Conservation (phyloP, 495 filamentous ascomycete genomes). For the Penicillium chermesinum region DNA sequence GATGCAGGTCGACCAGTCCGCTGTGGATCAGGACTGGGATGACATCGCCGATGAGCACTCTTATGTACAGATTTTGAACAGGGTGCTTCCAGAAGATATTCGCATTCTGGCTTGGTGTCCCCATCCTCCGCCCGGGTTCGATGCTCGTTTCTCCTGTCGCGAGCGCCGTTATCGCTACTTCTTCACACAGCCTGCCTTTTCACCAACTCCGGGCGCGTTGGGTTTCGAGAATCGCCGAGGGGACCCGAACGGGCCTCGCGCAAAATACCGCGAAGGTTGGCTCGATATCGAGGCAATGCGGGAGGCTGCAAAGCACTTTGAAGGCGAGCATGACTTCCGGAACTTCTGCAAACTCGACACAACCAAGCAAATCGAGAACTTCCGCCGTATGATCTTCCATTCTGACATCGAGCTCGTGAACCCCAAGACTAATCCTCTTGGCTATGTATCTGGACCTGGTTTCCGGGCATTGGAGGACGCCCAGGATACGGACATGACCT, state of each 20-base stretch:
- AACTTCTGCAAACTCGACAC: slow-evolving; percentile 94
- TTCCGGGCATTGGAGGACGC: slow-evolving; percentile 26
- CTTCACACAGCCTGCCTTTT: slow-evolving; percentile 89
- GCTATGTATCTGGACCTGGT: slow-evolving; percentile 28
- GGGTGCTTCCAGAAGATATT: slow-evolving; percentile 83
- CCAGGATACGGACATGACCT: slow-evolving; percentile 12
- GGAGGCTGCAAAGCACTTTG: slow-evolving; percentile 67
- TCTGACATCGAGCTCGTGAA: slow-evolving; percentile 67
- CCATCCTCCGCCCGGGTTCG: slow-evolving; percentile 68
- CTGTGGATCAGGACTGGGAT: slow-evolving; percentile 54
- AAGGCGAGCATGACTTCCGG: slow-evolving; percentile 87
- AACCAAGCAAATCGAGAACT: slow-evolving; percentile 79
- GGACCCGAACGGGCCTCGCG: slow-evolving; percentile 17
- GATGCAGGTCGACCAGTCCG: slow-evolving; percentile 20
- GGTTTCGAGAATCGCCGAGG: slow-evolving; percentile 27
- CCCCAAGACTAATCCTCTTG: slow-evolving; percentile 40
- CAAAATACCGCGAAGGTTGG: slow-evolving; percentile 47
- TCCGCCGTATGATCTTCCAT: slow-evolving; percentile 68
- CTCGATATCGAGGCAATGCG: slow-evolving; percentile 86
- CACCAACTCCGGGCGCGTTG: slow-evolving; percentile 46
- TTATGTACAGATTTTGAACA: slow-evolving; percentile 77
- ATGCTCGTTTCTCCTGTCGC: slow-evolving; percentile 87
- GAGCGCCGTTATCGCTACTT: slow-evolving; percentile 91
- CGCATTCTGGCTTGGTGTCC: slow-evolving; percentile 91
- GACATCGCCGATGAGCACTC: slow-evolving; percentile 74